Base-by-base conservation (phyloP, 441 rosid species). In the Gossypium lobatum region DNA sequence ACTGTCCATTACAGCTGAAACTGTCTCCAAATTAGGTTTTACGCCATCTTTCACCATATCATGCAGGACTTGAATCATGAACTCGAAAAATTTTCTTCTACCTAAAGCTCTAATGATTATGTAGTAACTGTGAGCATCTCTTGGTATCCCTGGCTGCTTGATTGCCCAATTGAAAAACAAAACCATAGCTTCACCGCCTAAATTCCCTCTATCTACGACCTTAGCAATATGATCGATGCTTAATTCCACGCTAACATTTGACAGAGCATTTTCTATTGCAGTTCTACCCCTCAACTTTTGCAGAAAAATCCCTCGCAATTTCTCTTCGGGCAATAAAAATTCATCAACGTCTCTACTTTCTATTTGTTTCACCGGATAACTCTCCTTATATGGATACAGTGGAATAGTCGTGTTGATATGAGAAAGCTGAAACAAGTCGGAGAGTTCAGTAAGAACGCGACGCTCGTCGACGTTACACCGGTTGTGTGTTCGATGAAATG, bases 271-370 rank as follows among this genome's bases (percentile, higher is more conserved):
- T 21, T 86, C 88, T 63, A 84, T 64, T 1, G 91, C 92, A 23
- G 79, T 76, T 78, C 74, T 83, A 0, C 97, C 91, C 23, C 73
- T 88, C 75, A 88, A 26, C 60, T 87, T 95, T 70, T 88, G 97
- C 74, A 89, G 88, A 83, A 95, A 92, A 64, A 92, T 90, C n/a
- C 98, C 97, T 80, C 96, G 85, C 53, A 92, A 70, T 80, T 81
- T 88, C 69, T 95, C 97, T 62, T 88, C 97, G 0, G 97, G 90
- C 20, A 76, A 82, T 53, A 95, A 71, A 81, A 81, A 89, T 8
- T 72, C 78, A 77, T 88, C 95, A n/a, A 82, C 73, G 7, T 76
- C 79, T 48, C 72, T 72, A n/a, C 71, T 37, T 18, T 74, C 82
- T 66, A 57, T 26, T 50, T n/a, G 63, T 10, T 80, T 75, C 64